A percentile compares a stretch with the other conserved stretches of the same genome.
Evolutionary conservation across 352 stramenopile species (phyloP).

Genomic region (Halophytophthora batemanensis): DNA sequence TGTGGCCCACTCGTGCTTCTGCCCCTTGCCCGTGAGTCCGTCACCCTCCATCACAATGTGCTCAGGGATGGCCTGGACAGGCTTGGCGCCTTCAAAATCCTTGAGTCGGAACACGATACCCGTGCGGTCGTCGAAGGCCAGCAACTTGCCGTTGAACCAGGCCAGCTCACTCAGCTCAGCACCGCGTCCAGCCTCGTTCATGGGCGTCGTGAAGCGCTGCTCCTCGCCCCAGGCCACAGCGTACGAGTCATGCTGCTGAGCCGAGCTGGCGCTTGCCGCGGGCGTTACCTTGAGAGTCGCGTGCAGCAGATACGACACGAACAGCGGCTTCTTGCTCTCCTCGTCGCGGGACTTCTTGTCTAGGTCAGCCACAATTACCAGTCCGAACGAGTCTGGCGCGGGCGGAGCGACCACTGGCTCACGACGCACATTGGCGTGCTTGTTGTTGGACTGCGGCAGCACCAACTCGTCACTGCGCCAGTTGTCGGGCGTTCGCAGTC

Average conservation of each 20-base stretch:
- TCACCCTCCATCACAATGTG: constrained; percentile 98
- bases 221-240: constrained; percentile 64
- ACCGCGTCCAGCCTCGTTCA: constrained; percentile 95
- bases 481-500: constrained; percentile 26
- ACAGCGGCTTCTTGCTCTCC: constrained; percentile 88
- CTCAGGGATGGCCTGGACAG: constrained; percentile 87
- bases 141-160: constrained; percentile 86
- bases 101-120: constrained; percentile 98
- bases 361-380: constrained; percentile 95
- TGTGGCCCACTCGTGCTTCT: constrained; percentile 99
- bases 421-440: constrained; percentile 29
- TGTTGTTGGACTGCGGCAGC: constrained; percentile 8
- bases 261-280: constrained; percentile 24
- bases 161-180: constrained; percentile 95
- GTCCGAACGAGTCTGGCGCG: constrained; percentile 66
- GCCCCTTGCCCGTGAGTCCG: constrained; percentile 95
- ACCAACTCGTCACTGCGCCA: constrained; percentile 15
- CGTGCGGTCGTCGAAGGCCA: constrained; percentile 97
- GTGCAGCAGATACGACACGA: constrained; percentile 90
- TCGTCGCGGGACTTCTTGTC: constrained; percentile 92
- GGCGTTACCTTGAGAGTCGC: constrained; percentile 79
- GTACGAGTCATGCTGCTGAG: constrained; percentile 46
- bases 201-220: constrained; percentile 70
- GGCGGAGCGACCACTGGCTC: constrained; percentile 24
- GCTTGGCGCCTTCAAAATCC: constrained; percentile 71